Percentiles rank a stretch among this genome's conserved stretches.
Evolutionary conservation across 768 basidiomycete genomes (phyloP).

Genomic region (Tricholoma matsutake): DNA sequence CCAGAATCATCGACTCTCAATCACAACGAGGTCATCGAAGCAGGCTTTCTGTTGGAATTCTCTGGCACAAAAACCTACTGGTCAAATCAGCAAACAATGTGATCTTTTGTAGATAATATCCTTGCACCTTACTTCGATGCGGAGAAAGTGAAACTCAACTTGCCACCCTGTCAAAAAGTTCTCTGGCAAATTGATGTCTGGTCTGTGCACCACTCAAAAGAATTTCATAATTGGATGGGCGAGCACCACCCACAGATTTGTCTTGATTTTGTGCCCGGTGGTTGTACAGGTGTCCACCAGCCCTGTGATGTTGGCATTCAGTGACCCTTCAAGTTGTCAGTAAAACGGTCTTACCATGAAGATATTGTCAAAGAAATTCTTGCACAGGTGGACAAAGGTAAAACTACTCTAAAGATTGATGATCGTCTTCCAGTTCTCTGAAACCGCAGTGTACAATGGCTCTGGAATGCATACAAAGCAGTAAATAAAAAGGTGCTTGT

Average conservation of each 20-base stretch:
- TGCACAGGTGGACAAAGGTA: slow-evolving; percentile 15
- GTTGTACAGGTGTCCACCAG: slow-evolving; percentile 26
- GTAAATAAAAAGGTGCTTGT: background rate
- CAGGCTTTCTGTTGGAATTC: background rate
- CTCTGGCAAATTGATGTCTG: background rate
- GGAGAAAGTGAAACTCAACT: background rate
- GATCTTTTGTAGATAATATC: background rate
- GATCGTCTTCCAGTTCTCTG: background rate
- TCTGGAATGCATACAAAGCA: background rate
- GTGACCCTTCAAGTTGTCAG: slow-evolving; percentile 27
- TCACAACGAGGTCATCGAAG: too few species aligned
- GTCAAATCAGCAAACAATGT: slow-evolving; percentile 21
- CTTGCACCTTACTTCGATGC: background rate
- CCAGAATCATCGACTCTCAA: background rate
- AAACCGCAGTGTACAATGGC: background rate
- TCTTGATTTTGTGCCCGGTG: background rate
- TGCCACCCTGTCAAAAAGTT: background rate
- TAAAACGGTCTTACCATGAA: slow-evolving; percentile 28
- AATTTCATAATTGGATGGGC: background rate
- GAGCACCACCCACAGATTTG: background rate
- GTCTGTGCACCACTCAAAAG: background rate
- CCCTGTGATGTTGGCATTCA: slow-evolving; percentile 38
- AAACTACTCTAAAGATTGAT: background rate
- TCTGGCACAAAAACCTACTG: slow-evolving; percentile 20
- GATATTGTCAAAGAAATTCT: slow-evolving; percentile 30